Evolutionary conservation across 2,329 filamentous ascomycete species (phyloP).

Genomic region (Trichoderma sp.): DNA sequence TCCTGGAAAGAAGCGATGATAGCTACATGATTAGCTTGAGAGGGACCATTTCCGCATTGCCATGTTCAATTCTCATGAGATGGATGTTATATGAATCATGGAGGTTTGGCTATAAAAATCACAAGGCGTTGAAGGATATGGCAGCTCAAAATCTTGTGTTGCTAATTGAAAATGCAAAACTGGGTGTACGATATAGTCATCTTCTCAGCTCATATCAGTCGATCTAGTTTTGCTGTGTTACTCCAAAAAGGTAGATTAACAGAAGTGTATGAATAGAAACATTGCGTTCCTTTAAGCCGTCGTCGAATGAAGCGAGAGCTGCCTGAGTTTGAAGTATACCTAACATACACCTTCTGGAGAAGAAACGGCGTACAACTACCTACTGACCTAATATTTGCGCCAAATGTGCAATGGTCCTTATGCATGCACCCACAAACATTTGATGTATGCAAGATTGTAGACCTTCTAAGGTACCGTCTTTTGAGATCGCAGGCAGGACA

Average conservation of each 20-base stretch:
- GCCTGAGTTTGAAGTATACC: too few relatives aligned
- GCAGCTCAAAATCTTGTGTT: not conserved
- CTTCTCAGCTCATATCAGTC: not conserved
- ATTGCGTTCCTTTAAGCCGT: not conserved
- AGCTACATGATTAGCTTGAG: not conserved
- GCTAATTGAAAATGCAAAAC: not conserved
- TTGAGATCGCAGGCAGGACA: not conserved
- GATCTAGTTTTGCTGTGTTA: not conserved
- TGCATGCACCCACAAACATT: not conserved
- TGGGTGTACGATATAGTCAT: constrained; percentile 18
- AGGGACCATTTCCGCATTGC: not conserved
- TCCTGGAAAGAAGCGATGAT: constrained; percentile 38
- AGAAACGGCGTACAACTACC: not conserved
- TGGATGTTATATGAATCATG: not conserved
- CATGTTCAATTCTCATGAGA: not conserved
- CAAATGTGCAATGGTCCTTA: not conserved
- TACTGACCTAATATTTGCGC: too few relatives aligned
- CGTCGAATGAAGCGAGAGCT: not conserved
- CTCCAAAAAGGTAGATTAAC: not conserved
- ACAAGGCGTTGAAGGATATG: constrained; percentile 6
- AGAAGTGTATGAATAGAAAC: not conserved
- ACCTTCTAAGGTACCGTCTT: not conserved
- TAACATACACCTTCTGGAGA: not conserved
- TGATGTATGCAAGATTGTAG: not conserved
- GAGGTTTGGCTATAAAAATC: not conserved